Base-by-base conservation (phyloP, 108 stramenopile genomes). In the Conticribra weissflogii region DNA sequence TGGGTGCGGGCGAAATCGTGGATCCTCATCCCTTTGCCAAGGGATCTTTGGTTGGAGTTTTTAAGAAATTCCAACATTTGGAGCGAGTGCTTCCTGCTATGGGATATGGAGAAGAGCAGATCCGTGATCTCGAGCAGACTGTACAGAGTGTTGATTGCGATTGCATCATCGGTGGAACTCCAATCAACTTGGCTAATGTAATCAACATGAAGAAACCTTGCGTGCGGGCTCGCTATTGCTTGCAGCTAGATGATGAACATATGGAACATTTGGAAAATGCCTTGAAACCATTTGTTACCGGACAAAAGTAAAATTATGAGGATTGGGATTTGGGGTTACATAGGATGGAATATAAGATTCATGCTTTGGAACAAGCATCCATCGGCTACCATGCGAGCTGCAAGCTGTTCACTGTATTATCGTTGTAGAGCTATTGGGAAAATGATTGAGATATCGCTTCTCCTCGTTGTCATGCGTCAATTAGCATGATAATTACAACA, bases 1-100 rank as follows among this genome's bases (percentile, higher is more conserved):
- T 81, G 36, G 79, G 79, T 32, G 83, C 79, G 15, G 17, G 4
- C 3, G 82, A 83, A 45, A 78, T 81, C 44, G 83, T 84, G 0
- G 83, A 84, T 62, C 83, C 83, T n/a, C 83, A 61, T 41, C 71
- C 79, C 15, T 66, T 49, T 51, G 83, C 83, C 32, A 76, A 84
- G 56, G 83, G 83, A 2, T 70, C 72, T 15, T 50, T 84, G 29
- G 63, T 56, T 21, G 76, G 62, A 28, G 68, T 75, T 5, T 79
- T 84, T 33, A 24, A 74, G 5, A 84, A 81, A 62, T 84, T 81
- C 49, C 46, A 58, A 22, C 83, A 84, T 48, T 63, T 84, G 31
- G 66, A 77, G n/a, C 47, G 55, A 9, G 64, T 71, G 17, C 54
- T 84, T 25, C 83, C 83, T n/a, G 83, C 83, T 16, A 84, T 84